These are phyloP conservation scores for Ambispora gerdemannii DNA, from an alignment of 192 early-diverging fungal genomes.

Conservation along the genomic window DNA sequence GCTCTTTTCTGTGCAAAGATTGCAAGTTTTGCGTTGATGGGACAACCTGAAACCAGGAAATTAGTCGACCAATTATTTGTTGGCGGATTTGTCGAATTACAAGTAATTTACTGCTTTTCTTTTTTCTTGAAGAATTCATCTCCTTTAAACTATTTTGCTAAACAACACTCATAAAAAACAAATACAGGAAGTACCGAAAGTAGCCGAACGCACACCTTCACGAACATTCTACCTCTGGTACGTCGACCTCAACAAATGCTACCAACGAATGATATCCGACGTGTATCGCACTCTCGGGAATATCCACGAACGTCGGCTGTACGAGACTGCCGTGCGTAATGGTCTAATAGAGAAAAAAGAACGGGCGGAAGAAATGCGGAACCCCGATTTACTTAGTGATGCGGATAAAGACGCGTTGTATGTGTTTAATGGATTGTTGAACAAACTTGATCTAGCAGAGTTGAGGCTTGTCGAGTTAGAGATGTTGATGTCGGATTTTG, in stretches of 20 bases:
- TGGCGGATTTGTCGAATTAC: slow-evolving; percentile 44
- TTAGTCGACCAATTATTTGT: slow-evolving; percentile 54
- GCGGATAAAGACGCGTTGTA: background rate
- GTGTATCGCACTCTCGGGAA: slow-evolving; percentile 14
- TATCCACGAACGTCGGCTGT: background rate
- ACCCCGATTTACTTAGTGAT: background rate
- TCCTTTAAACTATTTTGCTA: slow-evolving; percentile 1
- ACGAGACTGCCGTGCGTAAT: background rate
- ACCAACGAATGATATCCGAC: slow-evolving; percentile 1
- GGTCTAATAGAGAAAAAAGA: background rate
- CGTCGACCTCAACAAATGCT: slow-evolving; percentile 33
- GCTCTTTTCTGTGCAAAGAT: slow-evolving; percentile 32
- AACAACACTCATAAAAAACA: slow-evolving; percentile 38
- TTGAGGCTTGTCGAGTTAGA: background rate
- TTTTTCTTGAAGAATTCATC: background rate
- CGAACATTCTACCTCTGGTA: slow-evolving; percentile 73
- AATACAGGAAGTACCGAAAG: slow-evolving; percentile 66
- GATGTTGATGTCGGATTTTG: background rate
- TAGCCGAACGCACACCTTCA: slow-evolving; percentile 69
- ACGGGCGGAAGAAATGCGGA: background rate
- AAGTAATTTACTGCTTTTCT: background rate
- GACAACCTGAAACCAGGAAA: slow-evolving; percentile 59
- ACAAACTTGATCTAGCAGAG: background rate
- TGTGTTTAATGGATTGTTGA: background rate
- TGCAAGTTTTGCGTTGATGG: slow-evolving; percentile 64